Evolutionary conservation across 2,329 filamentous ascomycete species (phyloP).

Genomic region (Fusarium subtropicale): DNA sequence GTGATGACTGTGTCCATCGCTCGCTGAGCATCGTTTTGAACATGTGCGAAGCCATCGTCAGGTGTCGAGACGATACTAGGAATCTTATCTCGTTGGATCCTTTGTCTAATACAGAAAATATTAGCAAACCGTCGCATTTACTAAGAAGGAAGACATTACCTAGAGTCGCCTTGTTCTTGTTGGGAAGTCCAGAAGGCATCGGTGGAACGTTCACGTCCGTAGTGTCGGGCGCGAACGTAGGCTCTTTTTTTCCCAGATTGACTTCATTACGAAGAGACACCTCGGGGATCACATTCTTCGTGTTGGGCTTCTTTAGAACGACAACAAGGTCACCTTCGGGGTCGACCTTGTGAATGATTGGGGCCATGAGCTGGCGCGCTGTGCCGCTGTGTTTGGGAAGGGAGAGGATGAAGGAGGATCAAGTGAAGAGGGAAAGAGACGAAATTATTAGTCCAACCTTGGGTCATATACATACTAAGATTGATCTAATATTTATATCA

Average conservation of each 20-base stretch:
- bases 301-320: not conserved
- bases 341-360: not conserved
- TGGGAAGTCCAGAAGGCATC: not conserved
- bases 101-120: rapidly evolving
- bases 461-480: no score
- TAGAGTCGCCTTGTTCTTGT: rapidly evolving
- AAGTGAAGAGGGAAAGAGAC: not conserved
- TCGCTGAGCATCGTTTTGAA: slow-evolving; percentile 2
- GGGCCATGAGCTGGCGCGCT: not conserved
- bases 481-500: no score
- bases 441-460: no score
- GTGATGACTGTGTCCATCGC: not conserved
- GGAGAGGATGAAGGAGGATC: not conserved
- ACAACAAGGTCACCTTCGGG: not conserved
- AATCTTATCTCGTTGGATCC: not conserved
- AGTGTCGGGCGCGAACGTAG: not conserved
- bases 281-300: rapidly evolving
- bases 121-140: not conserved
- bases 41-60: not conserved
- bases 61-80: not conserved
- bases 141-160: not conserved
- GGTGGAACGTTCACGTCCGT: not conserved
- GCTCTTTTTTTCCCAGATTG: not conserved
- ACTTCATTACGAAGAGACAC: not conserved
- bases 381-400: no score